Evolutionary conservation across 2,329 filamentous ascomycete genomes (phyloP).

Genomic region (Xylariaceae sp.): DNA sequence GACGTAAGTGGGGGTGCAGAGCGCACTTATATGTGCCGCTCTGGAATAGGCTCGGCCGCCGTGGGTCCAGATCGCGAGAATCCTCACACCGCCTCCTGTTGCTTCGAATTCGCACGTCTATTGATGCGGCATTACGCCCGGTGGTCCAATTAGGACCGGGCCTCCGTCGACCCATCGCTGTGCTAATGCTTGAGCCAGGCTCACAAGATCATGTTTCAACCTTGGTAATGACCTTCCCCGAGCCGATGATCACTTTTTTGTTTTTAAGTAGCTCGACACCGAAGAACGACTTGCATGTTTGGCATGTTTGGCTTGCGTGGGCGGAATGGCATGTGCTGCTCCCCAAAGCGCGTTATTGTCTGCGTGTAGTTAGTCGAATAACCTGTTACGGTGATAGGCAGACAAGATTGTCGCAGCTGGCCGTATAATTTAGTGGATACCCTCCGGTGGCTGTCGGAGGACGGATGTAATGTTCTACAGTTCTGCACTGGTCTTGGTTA

Average conservation of each 20-base stretch:
- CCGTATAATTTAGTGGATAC: neutral
- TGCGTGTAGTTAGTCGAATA: slow-evolving; percentile 45
- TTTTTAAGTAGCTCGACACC: slow-evolving; percentile 45
- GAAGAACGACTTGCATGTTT: slow-evolving; percentile 38
- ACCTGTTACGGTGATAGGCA: slow-evolving; percentile 33
- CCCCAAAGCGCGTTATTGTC: slow-evolving; percentile 45
- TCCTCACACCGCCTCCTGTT: slow-evolving; percentile 42
- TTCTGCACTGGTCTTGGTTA: too few relatives aligned
- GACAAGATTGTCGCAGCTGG: slow-evolving; percentile 20
- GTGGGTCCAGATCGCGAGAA: slow-evolving; percentile 45
- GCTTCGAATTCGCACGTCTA: slow-evolving; percentile 40
- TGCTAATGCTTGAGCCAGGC: slow-evolving; percentile 29
- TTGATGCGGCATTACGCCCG: slow-evolving; percentile 31
- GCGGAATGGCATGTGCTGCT: slow-evolving; percentile 37
- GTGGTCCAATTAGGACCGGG: slow-evolving; percentile 45
- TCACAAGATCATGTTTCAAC: slow-evolving; percentile 44
- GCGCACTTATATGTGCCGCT: slow-evolving; percentile 42
- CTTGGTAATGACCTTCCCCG: slow-evolving; percentile 37
- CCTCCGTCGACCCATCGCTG: slow-evolving; percentile 43
- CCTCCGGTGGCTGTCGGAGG: neutral
- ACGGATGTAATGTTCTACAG: neutral
- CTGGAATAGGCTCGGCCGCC: slow-evolving; percentile 41
- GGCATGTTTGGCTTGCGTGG: slow-evolving; percentile 27
- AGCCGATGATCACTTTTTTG: slow-evolving; percentile 32
- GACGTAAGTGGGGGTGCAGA: slow-evolving; percentile 36